Percentiles rank a stretch among this genome's conserved stretches.
Conservation (phyloP, 2,329 filamentous ascomycete species). For the Botrytis aclada region DNA sequence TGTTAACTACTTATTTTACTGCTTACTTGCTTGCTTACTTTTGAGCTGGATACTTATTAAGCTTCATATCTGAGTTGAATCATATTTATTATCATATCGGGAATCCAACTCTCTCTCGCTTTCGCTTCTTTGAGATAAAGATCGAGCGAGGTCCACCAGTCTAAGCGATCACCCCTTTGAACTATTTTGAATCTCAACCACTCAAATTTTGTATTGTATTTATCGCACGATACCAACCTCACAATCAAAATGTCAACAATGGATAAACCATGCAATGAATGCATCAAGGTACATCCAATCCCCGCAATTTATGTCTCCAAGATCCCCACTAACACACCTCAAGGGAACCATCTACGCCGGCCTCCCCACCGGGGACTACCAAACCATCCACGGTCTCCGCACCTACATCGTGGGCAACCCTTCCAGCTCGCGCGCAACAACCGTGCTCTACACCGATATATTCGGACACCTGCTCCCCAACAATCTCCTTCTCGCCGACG, state of each 20-base stretch:
- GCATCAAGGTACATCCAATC: neutral
- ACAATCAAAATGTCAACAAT: neutral
- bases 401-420: constrained; percentile 42
- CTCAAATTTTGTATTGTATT: neutral
- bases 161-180: neutral
- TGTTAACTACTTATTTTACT: neutral
- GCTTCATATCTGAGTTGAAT: neutral
- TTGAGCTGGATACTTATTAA: neutral
- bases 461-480: constrained; percentile 36
- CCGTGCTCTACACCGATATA: constrained; percentile 37
- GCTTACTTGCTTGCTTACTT: neutral
- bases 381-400: constrained; percentile 39
- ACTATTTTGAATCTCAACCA: neutral
- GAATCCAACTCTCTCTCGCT: neutral
- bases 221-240: neutral
- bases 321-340: constrained; percentile 34
- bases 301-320: neutral
- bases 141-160: neutral
- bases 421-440: constrained; percentile 33
- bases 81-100: neutral
- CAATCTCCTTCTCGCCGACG: constrained; percentile 38
- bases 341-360: constrained; percentile 43
- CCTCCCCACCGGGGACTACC: constrained; percentile 40
- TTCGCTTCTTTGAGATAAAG: too few species aligned
- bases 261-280: neutral